A percentile compares a stretch with the other conserved stretches of the same genome.
These are phyloP conservation scores for Saraca asoca DNA, from an alignment of 331 rosid genomes.

Conservation along the genomic window DNA sequence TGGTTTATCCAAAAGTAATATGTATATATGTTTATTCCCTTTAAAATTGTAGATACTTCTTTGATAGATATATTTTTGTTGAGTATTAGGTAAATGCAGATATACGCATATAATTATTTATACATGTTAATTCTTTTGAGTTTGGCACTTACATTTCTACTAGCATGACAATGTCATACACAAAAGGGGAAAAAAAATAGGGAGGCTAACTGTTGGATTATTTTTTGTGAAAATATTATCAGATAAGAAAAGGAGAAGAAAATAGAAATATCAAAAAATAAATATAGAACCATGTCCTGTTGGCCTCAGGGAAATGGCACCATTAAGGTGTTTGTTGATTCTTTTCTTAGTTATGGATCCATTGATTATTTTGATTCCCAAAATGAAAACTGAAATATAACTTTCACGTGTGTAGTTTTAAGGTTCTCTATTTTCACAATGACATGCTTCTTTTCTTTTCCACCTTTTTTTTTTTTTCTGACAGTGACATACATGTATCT, in stretches of 20 bases:
- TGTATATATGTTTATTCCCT: background rate
- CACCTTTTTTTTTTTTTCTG: background rate
- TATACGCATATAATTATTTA: background rate
- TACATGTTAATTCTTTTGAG: background rate
- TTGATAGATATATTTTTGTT: background rate
- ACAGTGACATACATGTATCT: background rate
- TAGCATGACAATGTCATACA: background rate
- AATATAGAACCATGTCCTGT: background rate
- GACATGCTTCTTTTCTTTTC: background rate
- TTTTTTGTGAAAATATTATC: background rate
- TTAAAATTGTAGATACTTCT: background rate
- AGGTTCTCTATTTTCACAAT: background rate
- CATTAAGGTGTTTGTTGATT: background rate
- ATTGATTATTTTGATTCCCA: background rate
- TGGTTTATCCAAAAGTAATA: background rate
- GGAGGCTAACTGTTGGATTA: background rate
- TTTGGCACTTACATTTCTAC: background rate
- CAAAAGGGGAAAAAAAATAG: constrained; percentile 2
- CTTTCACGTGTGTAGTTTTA: background rate
- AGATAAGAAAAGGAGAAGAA: background rate
- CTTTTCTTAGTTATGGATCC: background rate
- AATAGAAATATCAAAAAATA: background rate
- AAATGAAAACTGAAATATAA: background rate
- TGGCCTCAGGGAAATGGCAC: background rate
- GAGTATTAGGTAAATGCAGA: background rate